phyloP scores from a whole-genome alignment of 345 rosid genomes.

The Gossypium herbaceum region DNA sequence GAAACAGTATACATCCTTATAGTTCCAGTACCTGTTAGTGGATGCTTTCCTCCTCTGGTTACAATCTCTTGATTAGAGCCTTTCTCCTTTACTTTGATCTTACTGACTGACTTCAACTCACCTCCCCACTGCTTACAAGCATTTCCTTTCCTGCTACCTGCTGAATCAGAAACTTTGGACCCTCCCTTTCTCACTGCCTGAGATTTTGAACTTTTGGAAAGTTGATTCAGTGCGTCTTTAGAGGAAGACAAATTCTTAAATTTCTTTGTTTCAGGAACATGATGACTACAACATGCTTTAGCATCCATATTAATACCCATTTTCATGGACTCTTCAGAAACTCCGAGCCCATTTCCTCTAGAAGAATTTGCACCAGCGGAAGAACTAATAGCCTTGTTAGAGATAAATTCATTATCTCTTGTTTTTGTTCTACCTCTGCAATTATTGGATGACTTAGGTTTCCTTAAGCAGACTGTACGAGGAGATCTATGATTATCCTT shows the following conservation, averaged over 20 bases:
- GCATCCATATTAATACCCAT: conserved; percentile 21
- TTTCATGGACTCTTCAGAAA: conserved; percentile 22
- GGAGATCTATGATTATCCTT: conserved; percentile 37
- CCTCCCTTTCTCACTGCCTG: conserved; percentile 38
- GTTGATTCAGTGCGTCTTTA: conserved; percentile 28
- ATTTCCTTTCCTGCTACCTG: conserved; percentile 39
- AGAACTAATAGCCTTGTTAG: conserved; percentile 25
- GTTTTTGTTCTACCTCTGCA: conserved; percentile 26
- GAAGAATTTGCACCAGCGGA: conserved; percentile 31
- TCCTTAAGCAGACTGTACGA: conserved; percentile 24
- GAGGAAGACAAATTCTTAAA: conserved; percentile 25
- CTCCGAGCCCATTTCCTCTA: conserved; percentile 29
- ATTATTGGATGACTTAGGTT: conserved; percentile 44
- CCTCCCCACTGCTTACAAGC: conserved; percentile 31
- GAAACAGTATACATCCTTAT: conserved; percentile 7
- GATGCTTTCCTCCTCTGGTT: conserved; percentile 23
- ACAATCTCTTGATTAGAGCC: conserved; percentile 29
- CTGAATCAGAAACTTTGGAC: conserved; percentile 42
- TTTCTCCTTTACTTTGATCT: conserved; percentile 36
- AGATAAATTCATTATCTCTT: conserved; percentile 15
- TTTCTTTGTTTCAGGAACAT: conserved; percentile 26
- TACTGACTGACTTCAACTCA: conserved; percentile 30
- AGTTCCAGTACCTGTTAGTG: conserved; percentile 48
- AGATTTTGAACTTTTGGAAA: conserved; percentile 40
- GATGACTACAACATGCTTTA: conserved; percentile 17